Base-by-base conservation (phyloP, 176 grass and related monocot species). In the Carex littledalei region DNA sequence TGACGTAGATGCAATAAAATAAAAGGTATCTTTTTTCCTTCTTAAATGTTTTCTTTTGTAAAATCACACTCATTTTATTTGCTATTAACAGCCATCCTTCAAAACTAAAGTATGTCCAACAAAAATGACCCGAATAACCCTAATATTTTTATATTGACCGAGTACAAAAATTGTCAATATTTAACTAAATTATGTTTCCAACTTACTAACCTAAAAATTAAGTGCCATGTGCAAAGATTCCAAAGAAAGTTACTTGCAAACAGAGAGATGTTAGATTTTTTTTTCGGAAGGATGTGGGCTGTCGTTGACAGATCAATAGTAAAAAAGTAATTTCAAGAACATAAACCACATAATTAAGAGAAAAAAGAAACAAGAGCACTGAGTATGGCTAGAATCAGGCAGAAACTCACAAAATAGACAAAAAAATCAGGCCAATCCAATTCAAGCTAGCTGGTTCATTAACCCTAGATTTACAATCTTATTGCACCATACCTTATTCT, bases 401-500 rank as follows among this genome's bases (percentile, higher is more conserved):
- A 54, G 20, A 26, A 4, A 53, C 1, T 8, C 17, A 7, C 62
- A 72, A 41, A 9, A 26, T 55, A 77, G 2, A 77, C 18, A 77
- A 77, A 77, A 77, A 54, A 54, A 14, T 6, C 22, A 26, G 4
- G 49, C 21, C 32, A 77, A 21, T 31, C 50, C 1, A 77, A 3
- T 77, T 53, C 39, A 49, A 77, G 73, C 13, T 31, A 55, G 50
- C 22, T 32, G 12, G 22, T 22, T 54, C 73, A 55, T 49, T 55
- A 55, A 26, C 12, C 73, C 12, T 29, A 55, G 49, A 54, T 53
- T 63, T 76, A 54, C 10, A 54, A 76, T 53, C 11, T 76, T 2
- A 29, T 76, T 3, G 13, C 31, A 86, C 22, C 58, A 87, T 92
- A 98, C 95, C 92, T 98, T 98, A 84, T 94, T 98, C 67, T 98